Evolutionary conservation across 140 eudicot genomes (phyloP).

Genomic region (Flaveria floridana): DNA sequence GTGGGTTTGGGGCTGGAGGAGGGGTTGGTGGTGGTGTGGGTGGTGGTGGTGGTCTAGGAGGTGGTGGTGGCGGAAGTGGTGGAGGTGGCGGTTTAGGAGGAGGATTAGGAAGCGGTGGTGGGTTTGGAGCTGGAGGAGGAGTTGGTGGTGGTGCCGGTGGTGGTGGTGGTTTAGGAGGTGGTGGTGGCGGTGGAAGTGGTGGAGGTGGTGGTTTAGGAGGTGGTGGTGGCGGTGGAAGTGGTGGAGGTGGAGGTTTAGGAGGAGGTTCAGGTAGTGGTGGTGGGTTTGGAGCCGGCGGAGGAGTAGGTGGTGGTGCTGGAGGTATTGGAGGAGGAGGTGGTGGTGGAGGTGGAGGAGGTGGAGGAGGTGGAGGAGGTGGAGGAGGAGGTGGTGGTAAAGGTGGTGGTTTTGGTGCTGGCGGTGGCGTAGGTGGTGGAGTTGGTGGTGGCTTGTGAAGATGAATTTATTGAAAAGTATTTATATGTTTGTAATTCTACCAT

Average conservation of each 20-base stretch:
- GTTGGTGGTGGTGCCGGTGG: constrained; percentile 31
- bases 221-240: constrained; percentile 39
- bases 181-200: constrained; percentile 39
- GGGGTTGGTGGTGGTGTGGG: constrained; percentile 41
- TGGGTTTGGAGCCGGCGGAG: constrained; percentile 41
- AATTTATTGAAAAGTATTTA: constrained; percentile 1
- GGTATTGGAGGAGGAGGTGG: constrained; percentile 46
- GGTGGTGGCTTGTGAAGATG: constrained; percentile 33
- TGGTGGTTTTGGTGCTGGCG: constrained; percentile 43
- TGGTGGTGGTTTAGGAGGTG: constrained; percentile 32
- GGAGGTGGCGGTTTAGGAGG: constrained; percentile 32
- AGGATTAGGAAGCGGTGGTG: constrained; percentile 31
- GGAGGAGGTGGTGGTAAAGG: constrained; percentile 39
- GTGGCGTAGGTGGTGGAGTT: constrained; percentile 42
- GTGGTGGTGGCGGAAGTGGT: constrained; percentile 37
- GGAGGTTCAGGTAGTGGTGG: constrained; percentile 39
- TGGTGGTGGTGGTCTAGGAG: constrained; percentile 29
- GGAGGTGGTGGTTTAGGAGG: constrained; percentile 31
- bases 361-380: constrained; percentile 41
- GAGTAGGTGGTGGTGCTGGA: constrained; percentile 25
- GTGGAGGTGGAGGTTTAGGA: constrained; percentile 26
- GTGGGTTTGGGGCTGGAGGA: constrained; percentile 40
- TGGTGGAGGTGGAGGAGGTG: constrained; percentile 47
- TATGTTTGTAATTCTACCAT: neutral
- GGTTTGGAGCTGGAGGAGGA: constrained; percentile 28